phyloP scores from a whole-genome alignment of 495 filamentous ascomycete genomes.

The Neurospora sublineolata region DNA sequence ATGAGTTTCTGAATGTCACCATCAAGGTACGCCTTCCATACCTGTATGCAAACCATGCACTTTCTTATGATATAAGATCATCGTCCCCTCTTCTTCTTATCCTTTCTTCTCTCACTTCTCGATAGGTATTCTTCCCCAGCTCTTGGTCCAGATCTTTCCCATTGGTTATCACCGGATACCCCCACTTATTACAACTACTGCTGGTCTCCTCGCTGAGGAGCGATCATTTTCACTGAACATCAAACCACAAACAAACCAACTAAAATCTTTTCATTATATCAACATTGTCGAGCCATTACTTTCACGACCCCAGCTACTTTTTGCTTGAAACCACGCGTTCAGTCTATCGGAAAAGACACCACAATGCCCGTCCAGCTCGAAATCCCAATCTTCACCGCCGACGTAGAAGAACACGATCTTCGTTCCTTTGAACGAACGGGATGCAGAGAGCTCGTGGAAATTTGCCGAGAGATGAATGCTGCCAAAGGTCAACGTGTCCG shows the following conservation, averaged over 20 bases:
- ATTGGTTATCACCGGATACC: neutral
- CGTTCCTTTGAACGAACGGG: constrained; percentile 16
- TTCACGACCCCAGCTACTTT: neutral
- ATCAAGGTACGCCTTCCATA: neutral
- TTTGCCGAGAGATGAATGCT: neutral
- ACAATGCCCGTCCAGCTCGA: constrained; percentile 15
- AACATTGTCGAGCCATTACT: neutral
- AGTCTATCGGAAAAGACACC: neutral
- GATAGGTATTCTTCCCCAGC: neutral
- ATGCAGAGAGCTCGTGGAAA: neutral
- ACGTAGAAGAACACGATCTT: constrained; percentile 9
- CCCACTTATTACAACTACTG: neutral
- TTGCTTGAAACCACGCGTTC: neutral
- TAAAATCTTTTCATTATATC: neutral
- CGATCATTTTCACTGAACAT: neutral
- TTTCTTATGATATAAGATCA: neutral
- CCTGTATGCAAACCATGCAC: neutral
- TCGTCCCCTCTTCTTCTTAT: neutral
- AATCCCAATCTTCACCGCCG: constrained; percentile 31
- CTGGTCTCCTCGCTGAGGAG: neutral
- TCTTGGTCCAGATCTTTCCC: neutral
- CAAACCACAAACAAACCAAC: neutral
- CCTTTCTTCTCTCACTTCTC: neutral
- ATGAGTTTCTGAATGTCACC: neutral
- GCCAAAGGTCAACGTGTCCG: constrained; percentile 1